These are phyloP conservation scores for Pilaira anomala DNA, from an alignment of 192 early-diverging fungal species.

Conservation along the genomic window DNA sequence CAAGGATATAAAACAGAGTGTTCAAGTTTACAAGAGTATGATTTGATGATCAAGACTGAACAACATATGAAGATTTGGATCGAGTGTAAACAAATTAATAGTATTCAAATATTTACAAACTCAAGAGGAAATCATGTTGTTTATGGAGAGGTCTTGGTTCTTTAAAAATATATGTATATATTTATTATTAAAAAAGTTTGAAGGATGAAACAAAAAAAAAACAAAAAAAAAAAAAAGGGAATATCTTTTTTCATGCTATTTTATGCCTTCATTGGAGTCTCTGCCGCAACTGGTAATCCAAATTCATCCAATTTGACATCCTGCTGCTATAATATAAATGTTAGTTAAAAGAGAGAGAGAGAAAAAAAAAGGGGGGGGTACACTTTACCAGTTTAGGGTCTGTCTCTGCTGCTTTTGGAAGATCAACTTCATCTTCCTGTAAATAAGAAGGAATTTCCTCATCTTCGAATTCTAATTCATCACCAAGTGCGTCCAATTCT, in stretches of 20 bases:
- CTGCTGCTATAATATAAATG: conserved; percentile 8
- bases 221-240: not conserved
- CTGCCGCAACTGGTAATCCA: conserved; percentile 44
- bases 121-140: too few species aligned
- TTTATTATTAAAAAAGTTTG: too few species aligned
- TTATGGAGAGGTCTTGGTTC: too few species aligned
- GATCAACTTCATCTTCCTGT: conserved; percentile 61
- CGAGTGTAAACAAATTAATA: too few species aligned
- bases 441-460: conserved; percentile 83
- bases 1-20: too few species aligned
- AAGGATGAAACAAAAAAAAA: conserved; percentile 7
- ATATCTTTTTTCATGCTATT: not conserved
- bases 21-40: too few species aligned
- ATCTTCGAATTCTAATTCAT: conserved; percentile 80
- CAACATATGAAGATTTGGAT: too few species aligned
- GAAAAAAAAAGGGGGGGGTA: not conserved
- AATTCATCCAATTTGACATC: conserved; percentile 50
- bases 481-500: conserved; percentile 96
- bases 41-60: too few species aligned
- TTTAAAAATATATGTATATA: too few species aligned
- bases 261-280: conserved; percentile 50
- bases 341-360: not conserved
- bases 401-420: conserved; percentile 46
- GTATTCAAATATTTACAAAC: too few species aligned
- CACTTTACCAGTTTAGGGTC: conserved; percentile 45